A percentile compares a stretch with the other conserved stretches of the same genome.
phyloP scores from a whole-genome alignment of 768 basidiomycete genomes.

The Punctularia strigosozonata region DNA sequence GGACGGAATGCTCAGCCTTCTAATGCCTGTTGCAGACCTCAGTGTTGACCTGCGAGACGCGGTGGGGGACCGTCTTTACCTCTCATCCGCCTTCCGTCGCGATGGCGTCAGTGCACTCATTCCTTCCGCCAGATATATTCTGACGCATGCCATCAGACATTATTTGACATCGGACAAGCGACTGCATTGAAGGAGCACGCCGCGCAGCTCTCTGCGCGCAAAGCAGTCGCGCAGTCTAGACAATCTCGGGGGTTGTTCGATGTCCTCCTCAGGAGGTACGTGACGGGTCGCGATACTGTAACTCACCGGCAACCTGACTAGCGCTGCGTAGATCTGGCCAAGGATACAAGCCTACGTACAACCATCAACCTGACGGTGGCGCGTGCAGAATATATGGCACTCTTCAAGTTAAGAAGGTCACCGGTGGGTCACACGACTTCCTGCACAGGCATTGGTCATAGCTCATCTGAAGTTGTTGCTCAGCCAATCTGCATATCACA shows the following conservation, averaged over 20 bases:
- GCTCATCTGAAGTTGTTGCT: background rate
- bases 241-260: slow-evolving; percentile 66
- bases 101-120: slow-evolving; percentile 55
- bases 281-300: too few relatives aligned
- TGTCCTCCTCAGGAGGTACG: slow-evolving; percentile 37
- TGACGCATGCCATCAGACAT: slow-evolving; percentile 31
- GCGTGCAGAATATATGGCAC: slow-evolving; percentile 86
- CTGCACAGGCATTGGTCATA: background rate
- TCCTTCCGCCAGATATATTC: background rate
- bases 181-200: slow-evolving; percentile 63
- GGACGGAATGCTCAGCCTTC: too few relatives aligned
- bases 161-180: slow-evolving; percentile 77
- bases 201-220: slow-evolving; percentile 48
- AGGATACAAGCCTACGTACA: slow-evolving; percentile 62
- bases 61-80: slow-evolving; percentile 82
- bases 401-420: slow-evolving; percentile 79
- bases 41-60: slow-evolving; percentile 87
- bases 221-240: slow-evolving; percentile 63
- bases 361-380: slow-evolving; percentile 51
- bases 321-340: slow-evolving; percentile 25
- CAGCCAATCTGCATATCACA: slow-evolving; percentile 89
- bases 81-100: slow-evolving; percentile 68
- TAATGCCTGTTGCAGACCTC: slow-evolving; percentile 38
- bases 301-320: too few relatives aligned
- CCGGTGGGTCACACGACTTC: slow-evolving; percentile 33